Conservation (phyloP, 2,329 filamentous ascomycete genomes). For the Cladobotryum protrusum region DNA sequence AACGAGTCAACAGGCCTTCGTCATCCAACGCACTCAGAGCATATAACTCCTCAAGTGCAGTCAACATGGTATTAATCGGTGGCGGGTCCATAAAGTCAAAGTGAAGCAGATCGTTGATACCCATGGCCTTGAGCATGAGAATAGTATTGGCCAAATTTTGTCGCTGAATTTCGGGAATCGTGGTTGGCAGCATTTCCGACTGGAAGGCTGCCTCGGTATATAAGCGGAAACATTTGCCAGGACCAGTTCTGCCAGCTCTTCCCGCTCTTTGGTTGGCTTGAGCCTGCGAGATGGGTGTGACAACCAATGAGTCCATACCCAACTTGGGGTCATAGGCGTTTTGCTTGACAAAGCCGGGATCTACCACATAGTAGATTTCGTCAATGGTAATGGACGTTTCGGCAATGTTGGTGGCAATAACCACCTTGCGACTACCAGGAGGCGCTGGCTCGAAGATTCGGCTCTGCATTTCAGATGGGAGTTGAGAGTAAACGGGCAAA, state of each 20-base stretch:
- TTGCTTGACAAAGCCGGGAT: constrained; percentile 96
- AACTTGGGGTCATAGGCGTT: constrained; percentile 96
- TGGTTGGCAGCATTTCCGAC: constrained; percentile 93
- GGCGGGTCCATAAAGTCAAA: constrained; percentile 99
- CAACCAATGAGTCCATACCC: constrained; percentile 93
- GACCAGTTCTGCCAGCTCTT: constrained; percentile 86
- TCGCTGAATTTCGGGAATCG: constrained; percentile 92
- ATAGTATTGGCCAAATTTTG: constrained; percentile 92
- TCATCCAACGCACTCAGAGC: constrained; percentile 87
- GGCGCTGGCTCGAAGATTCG: constrained; percentile 92
- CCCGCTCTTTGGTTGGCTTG: constrained; percentile 93
- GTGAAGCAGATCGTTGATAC: constrained; percentile 92
- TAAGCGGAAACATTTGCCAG: constrained; percentile 90
- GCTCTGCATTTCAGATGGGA: constrained; percentile 90
- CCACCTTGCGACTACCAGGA: constrained; percentile 79
- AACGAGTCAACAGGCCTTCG: constrained; percentile 84
- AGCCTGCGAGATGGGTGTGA: constrained; percentile 94
- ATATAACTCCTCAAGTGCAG: constrained; percentile 90
- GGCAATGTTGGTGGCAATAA: constrained; percentile 97
- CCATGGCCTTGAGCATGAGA: constrained; percentile 97
- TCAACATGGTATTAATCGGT: constrained; percentile 95
- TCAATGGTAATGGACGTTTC: constrained; percentile 98
- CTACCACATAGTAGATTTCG: constrained; percentile 94
- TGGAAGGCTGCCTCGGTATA: constrained; percentile 96
- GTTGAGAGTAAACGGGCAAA: constrained; percentile 88